phyloP scores from a whole-genome alignment of 306 rosid species.

The Cicer bijugum region DNA sequence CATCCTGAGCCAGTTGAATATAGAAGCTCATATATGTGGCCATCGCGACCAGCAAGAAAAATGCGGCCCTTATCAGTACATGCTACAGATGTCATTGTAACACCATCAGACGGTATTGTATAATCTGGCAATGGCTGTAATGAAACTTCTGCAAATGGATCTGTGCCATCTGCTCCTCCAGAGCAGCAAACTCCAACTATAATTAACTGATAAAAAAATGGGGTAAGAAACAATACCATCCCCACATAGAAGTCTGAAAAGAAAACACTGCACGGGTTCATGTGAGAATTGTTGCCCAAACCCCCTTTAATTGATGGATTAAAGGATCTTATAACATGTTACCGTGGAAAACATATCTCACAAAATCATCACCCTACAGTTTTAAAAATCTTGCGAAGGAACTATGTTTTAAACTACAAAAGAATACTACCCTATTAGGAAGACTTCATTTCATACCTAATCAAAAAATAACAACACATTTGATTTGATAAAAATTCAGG shows the following conservation, averaged over 20 bases:
- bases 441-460: neutral
- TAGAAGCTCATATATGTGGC: slow-evolving; percentile 88
- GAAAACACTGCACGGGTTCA: slow-evolving; percentile 27
- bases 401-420: slow-evolving; percentile 3
- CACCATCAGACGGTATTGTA: slow-evolving; percentile 87
- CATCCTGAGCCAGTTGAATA: slow-evolving; percentile 93
- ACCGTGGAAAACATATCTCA: slow-evolving; percentile 8
- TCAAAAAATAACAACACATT: slow-evolving; percentile 19
- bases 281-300: slow-evolving; percentile 27
- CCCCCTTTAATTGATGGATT: neutral
- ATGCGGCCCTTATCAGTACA: slow-evolving; percentile 92
- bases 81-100: slow-evolving; percentile 88
- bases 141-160: slow-evolving; percentile 89
- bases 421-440: neutral
- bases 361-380: slow-evolving; percentile 20
- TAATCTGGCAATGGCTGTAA: slow-evolving; percentile 93
- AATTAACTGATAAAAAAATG: slow-evolving; percentile 66
- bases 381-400: slow-evolving; percentile 10
- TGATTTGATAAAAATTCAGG: slow-evolving; percentile 9
- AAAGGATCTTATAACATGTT: slow-evolving; percentile 22
- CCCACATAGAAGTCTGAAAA: slow-evolving; percentile 34
- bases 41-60: slow-evolving; percentile 95
- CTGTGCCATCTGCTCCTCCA: slow-evolving; percentile 80
- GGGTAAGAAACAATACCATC: slow-evolving; percentile 46
- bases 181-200: slow-evolving; percentile 96